Conservation (phyloP, 2,329 filamentous ascomycete genomes). For the Raffaelea arxii region DNA sequence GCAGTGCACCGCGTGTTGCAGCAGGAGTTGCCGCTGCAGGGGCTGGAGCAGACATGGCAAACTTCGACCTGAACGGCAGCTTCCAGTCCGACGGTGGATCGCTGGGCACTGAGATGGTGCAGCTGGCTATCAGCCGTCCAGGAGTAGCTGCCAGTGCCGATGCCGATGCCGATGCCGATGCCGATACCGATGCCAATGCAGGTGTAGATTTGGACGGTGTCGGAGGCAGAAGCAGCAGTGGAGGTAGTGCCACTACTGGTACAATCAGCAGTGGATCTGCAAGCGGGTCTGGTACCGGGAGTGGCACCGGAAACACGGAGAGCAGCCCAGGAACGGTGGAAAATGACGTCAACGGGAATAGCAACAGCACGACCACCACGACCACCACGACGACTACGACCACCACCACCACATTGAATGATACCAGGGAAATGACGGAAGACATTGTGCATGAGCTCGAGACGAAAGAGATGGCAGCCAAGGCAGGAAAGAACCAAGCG, state of each 20-base stretch:
- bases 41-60: too few relatives aligned
- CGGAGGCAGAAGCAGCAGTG: background rate
- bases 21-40: too few relatives aligned
- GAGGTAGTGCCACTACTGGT: too few relatives aligned
- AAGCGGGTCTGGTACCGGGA: background rate
- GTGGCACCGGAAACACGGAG: background rate
- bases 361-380: background rate
- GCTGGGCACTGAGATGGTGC: constrained; percentile 10
- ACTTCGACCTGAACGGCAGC: background rate
- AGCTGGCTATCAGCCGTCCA: constrained; percentile 6
- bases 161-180: too few relatives aligned
- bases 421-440: background rate
- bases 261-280: too few relatives aligned
- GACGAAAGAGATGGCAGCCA: background rate
- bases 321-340: background rate
- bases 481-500: background rate
- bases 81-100: background rate
- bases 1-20: too few relatives aligned
- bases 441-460: background rate
- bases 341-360: background rate
- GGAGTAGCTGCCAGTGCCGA: background rate
- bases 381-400: background rate
- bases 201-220: too few relatives aligned
- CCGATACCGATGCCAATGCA: too few relatives aligned
- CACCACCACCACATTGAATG: background rate